phyloP scores from a whole-genome alignment of 176 grass and related monocot genomes.

The Oryza glumipatula region DNA sequence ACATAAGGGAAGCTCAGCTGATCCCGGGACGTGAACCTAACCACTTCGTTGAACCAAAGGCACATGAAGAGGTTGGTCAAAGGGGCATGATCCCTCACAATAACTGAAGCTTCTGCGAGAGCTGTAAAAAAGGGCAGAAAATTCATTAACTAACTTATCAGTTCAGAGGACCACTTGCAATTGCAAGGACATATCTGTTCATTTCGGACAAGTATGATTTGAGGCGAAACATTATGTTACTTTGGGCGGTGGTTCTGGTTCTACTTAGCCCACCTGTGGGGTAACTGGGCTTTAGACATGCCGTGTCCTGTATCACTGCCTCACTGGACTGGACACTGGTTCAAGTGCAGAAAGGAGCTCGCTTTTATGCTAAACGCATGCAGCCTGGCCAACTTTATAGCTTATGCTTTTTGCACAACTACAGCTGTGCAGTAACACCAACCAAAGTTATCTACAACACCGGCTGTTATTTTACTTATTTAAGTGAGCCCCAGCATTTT shows the following conservation, averaged over 20 bases:
- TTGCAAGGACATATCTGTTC: background rate
- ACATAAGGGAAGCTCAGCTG: slow-evolving; percentile 96
- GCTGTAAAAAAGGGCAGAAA: slow-evolving; percentile 51
- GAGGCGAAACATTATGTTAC: slow-evolving; percentile 12
- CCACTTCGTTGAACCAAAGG: slow-evolving; percentile 94
- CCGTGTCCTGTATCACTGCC: slow-evolving; percentile 44
- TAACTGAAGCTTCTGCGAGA: slow-evolving; percentile 85
- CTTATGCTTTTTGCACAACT: slow-evolving; percentile 50
- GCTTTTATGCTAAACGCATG: slow-evolving; percentile 58
- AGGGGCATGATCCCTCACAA: slow-evolving; percentile 78
- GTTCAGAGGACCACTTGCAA: slow-evolving; percentile 24
- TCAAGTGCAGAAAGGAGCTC: slow-evolving; percentile 46
- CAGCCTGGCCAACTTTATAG: slow-evolving; percentile 49
- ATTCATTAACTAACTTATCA: slow-evolving; percentile 17
- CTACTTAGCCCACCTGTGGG: slow-evolving; percentile 39
- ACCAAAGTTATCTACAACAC: slow-evolving; percentile 10
- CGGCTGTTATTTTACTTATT: background rate
- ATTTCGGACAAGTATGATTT: slow-evolving; percentile 16
- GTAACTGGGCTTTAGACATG: slow-evolving; percentile 9
- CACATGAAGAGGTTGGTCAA: slow-evolving; percentile 88
- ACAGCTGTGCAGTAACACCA: slow-evolving; percentile 27
- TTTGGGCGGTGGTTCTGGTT: slow-evolving; percentile 28
- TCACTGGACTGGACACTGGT: slow-evolving; percentile 23
- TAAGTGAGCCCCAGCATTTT: slow-evolving; percentile 16
- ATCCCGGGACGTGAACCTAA: slow-evolving; percentile 82